phyloP scores from a whole-genome alignment of 139 green algal species.

The Closterium sp. region DNA sequence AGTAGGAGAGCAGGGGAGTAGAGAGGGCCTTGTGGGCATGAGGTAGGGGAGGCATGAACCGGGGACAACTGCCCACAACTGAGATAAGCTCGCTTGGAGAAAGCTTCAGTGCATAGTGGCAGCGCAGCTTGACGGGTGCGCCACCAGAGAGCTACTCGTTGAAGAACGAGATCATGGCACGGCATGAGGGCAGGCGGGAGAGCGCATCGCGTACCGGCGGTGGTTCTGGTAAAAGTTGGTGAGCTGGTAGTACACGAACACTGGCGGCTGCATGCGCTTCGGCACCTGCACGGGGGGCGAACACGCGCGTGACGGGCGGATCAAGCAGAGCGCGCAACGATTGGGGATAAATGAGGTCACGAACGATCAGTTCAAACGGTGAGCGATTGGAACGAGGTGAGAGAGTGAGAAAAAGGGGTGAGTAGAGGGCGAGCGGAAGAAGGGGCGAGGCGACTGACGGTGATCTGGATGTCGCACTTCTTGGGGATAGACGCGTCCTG shows the following conservation, averaged over 20 bases:
- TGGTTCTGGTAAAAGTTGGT: constrained; percentile 91
- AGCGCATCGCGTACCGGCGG: constrained; percentile 52
- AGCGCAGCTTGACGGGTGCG: not conserved
- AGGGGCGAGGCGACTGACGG: constrained; percentile 25
- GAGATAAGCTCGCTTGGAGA: not conserved
- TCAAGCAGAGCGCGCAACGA: not conserved
- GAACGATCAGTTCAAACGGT: not conserved
- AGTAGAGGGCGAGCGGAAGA: not conserved
- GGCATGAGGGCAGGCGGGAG: not conserved
- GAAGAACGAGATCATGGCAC: not conserved
- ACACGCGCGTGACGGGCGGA: not conserved
- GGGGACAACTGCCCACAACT: not conserved
- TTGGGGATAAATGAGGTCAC: not conserved
- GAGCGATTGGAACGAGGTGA: not conserved
- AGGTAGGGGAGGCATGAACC: not conserved
- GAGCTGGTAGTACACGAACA: constrained; percentile 92
- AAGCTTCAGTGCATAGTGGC: not conserved
- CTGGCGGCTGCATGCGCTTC: constrained; percentile 60
- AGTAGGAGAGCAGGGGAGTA: not conserved
- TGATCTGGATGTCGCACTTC: constrained; percentile 60
- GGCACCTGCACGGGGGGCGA: constrained; percentile 27
- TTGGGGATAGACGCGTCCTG: constrained; percentile 43
- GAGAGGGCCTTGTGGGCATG: not conserved
- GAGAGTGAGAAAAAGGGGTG: not conserved
- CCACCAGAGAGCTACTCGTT: not conserved